These are phyloP conservation scores for Fusarium sambucinum DNA, from an alignment of 2,329 filamentous ascomycete genomes.

Conservation along the genomic window DNA sequence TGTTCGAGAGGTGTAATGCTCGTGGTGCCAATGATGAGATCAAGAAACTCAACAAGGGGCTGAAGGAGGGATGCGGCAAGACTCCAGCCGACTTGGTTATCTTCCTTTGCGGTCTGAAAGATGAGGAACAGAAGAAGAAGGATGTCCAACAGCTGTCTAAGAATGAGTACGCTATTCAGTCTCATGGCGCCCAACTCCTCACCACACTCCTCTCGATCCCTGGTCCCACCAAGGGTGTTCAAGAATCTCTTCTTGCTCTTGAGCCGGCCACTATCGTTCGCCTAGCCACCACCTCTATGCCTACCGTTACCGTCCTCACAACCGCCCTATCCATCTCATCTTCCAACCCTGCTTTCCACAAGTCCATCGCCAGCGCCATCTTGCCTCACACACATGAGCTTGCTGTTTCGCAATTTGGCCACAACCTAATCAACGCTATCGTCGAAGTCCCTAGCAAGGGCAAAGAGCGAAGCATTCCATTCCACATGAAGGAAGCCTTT, in stretches of 20 bases:
- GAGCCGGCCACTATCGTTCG: conserved; percentile 67
- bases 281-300: conserved; percentile 70
- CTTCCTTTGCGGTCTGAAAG: conserved; percentile 62
- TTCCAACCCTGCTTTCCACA: conserved; percentile 66
- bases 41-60: conserved; percentile 60
- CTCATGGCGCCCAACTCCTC: conserved; percentile 84
- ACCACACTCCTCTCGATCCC: conserved; percentile 82
- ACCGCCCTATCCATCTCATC: conserved; percentile 63
- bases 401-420: conserved; percentile 63
- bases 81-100: conserved; percentile 62
- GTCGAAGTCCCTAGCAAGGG: conserved; percentile 63
- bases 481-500: conserved; percentile 69
- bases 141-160: conserved; percentile 57
- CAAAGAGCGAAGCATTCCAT: conserved; percentile 63
- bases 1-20: conserved; percentile 85
- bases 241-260: conserved; percentile 75
- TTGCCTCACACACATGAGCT: conserved; percentile 60
- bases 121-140: conserved; percentile 54
- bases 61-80: conserved; percentile 62
- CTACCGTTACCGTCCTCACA: conserved; percentile 64
- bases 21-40: conserved; percentile 70
- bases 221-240: conserved; percentile 78
- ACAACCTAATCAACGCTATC: conserved; percentile 64
- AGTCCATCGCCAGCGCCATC: conserved; percentile 63
- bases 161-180: conserved; percentile 69